Conservation (phyloP, 306 rosid species). For the Phaseolus lunatus region DNA sequence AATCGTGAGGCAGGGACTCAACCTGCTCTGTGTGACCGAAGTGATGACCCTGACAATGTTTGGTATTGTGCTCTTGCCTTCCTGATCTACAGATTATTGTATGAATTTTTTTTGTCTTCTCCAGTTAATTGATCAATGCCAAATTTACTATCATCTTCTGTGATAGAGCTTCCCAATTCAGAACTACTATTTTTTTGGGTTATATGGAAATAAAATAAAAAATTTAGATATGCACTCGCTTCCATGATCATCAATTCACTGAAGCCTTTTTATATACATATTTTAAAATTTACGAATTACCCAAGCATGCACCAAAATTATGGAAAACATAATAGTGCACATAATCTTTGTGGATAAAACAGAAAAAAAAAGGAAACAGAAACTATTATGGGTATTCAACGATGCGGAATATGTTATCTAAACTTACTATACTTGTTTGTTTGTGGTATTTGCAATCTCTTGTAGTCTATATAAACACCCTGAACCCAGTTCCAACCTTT, state of each 20-base stretch:
- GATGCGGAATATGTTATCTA: conserved; percentile 2
- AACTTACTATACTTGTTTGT: conserved; percentile 1
- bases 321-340: background rate
- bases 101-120: background rate
- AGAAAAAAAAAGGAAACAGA: background rate
- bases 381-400: background rate
- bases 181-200: background rate
- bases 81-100: conserved; percentile 33
- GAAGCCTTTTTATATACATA: background rate
- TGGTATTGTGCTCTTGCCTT: conserved; percentile 64
- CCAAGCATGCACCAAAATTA: background rate
- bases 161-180: conserved; percentile 34
- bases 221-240: background rate
- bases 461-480: background rate
- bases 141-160: conserved; percentile 32
- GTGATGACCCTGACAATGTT: conserved; percentile 82
- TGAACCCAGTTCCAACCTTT: background rate
- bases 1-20: conserved; percentile 72
- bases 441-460: background rate
- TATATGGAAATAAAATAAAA: background rate
- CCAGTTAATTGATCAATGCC: conserved; percentile 22
- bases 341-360: background rate
- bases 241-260: background rate
- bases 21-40: conserved; percentile 81
- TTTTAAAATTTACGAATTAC: background rate